Base-by-base conservation (phyloP, 176 grass and related monocot species). In the Poa annua region DNA sequence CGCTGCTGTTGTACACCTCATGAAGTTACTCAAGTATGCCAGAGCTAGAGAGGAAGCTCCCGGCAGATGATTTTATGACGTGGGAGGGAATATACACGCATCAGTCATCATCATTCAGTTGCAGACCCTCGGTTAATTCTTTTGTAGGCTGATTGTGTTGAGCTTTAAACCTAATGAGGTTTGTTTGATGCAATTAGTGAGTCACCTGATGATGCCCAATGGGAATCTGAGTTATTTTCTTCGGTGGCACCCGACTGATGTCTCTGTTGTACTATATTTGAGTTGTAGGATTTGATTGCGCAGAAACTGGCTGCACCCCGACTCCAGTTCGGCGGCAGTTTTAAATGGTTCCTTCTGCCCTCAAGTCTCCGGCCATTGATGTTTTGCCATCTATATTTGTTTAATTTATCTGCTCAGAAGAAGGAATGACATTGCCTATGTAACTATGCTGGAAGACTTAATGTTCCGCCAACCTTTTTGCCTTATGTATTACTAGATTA, bases 401-500 rank as follows among this genome's bases (percentile, higher is more conserved):
- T 80, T 49, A 22, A 57, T 88, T 60, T 85, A 74, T 82, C 73
- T 49, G 33, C 48, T 74, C n/a, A 42, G 17, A 74, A 36, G 12
- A 80, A 71, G 74, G 72, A 66, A 55, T 45, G 60, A 5, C 76
- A 73, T 50, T 71, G 21, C 9, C 55, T 22, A 59, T 59, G 48
- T 50, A 42, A 16, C 36, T 29, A 56, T 65, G 79, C 20, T 64
- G 16, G 70, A 75, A 50, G 48, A 48, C 78, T 52, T 17, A 53
- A 60, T 70, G 36, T 56, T 84, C 25, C 47, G 44, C 66, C 7
- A 45, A 70, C 57, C n/a, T 64, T 45, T 66, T 67, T 24, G 29
- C 42, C 80, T 33, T 48, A 67, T 85, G 35, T 64, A 78, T 81
- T 88, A n/a, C n/a, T n/a, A 85, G 83, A 83, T 76, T 63, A 84